Evolutionary conservation across 306 rosid genomes (phyloP), one percentile per base, ranked within the genome.

Genomic region (Begonia loranthoides): DNA sequence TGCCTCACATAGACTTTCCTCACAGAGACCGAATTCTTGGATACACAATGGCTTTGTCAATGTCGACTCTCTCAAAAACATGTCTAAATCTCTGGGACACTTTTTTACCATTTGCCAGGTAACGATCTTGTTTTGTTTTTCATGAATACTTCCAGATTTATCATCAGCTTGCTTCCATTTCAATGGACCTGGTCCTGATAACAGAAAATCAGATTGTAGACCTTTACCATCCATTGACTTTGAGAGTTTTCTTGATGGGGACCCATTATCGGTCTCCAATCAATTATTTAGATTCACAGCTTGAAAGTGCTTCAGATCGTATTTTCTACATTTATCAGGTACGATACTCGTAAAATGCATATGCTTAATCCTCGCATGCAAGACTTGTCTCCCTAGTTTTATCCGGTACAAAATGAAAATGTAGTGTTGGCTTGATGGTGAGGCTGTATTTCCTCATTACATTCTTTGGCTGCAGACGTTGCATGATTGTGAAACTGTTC

Each of bases 51-150:
- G 95, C 46, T 82, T 86, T 72, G 95, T 86, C 66, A 90, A 90
- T 43, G 46, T 90, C 52, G 83, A 90, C 87, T 80, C 92, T 0
- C 86, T n/a, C n/a, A n/a, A 80, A 71, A 90, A 90, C 69, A 90
- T 85, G 97, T 90, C 95, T 17, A 90, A 90, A 68, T 90, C 97
- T 63, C 74, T 90, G 38, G 97, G 97, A 33, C 85, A 90, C 72
- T 90, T 90, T 77, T 82, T 90, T 71, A 90, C 95, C 39, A 90
- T 90, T 72, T 87, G 92, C 45, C 86, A 90, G 95, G 99, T 90
- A 4, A 28, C 8, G 0, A 28, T 8, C 36, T 8, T 61, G 65
- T 54, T 41, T 12, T 4, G 49, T 17, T 39, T 48, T 62, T 51
- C 15, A 39, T 39, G n/a, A n/a, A n/a, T n/a, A n/a, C 52, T 57